Evolutionary conservation across 2,329 filamentous ascomycete species (phyloP).

Genomic region (Coniella vitis): DNA sequence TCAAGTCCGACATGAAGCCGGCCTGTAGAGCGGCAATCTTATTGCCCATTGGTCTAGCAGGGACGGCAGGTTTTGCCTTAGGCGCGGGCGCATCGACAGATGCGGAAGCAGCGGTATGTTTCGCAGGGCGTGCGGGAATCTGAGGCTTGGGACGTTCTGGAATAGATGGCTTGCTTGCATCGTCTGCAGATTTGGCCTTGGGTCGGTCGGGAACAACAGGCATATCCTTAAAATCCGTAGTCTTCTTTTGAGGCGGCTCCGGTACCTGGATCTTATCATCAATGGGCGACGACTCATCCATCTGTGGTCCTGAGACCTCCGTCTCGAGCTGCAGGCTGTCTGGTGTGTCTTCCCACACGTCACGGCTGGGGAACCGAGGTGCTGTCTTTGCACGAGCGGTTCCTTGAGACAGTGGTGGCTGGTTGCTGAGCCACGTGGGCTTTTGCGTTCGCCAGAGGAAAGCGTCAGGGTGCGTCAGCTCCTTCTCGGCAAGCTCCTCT

Average conservation of each 20-base stretch:
- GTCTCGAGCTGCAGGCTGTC: conserved; percentile 76
- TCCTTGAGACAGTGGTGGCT: conserved; percentile 42
- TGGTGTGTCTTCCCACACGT: conserved; percentile 92
- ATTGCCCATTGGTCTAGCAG: conserved; percentile 66
- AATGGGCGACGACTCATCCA: conserved; percentile 36
- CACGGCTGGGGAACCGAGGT: conserved; percentile 79
- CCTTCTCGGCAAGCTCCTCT: conserved; percentile 57
- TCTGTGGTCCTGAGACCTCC: conserved; percentile 54
- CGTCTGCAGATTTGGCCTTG: conserved; percentile 37
- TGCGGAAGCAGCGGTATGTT: conserved; percentile 32
- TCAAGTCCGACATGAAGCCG: conserved; percentile 88
- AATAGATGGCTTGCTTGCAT: conserved; percentile 33
- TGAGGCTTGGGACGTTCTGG: conserved; percentile 52
- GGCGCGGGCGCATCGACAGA: conserved; percentile 37
- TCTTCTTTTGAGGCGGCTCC: conserved; percentile 41
- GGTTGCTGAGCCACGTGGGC: conserved; percentile 39
- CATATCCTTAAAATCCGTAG: conserved; percentile 31
- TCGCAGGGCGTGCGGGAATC: conserved; percentile 57
- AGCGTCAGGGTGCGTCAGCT: conserved; percentile 39
- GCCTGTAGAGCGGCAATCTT: conserved; percentile 91
- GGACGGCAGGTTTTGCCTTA: conserved; percentile 79
- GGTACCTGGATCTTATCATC: conserved; percentile 51
- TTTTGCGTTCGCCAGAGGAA: conserved; percentile 48
- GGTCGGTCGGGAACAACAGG: conserved; percentile 45
- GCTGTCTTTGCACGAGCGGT: conserved; percentile 47